Evolutionary conservation across 2,329 filamentous ascomycete species (phyloP), one percentile per base, ranked within the genome.

Genomic region (Penicillium capsulatum): DNA sequence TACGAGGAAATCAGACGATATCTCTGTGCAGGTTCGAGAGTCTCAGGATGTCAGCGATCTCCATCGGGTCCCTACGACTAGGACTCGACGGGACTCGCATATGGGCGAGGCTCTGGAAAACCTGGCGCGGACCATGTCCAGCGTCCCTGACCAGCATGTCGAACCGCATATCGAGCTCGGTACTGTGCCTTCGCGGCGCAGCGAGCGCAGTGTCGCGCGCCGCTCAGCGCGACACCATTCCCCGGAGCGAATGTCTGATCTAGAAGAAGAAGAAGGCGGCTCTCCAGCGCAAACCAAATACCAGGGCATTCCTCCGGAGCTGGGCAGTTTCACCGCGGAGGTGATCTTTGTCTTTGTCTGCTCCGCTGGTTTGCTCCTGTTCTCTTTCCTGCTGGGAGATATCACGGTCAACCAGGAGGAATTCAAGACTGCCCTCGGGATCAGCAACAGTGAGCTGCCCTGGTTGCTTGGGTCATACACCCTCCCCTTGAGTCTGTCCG

Each of bases 391-490:
- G 4, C 40, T 49, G 5, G 46, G 43, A 4, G 44, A 49, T 19
- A 42, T 50, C 16, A 47, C 47, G 1, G 44, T 50, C 3, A 50
- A 50, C 22, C 44, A 50, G 19, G 44, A 44, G 13, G 34, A 44
- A n/a, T 41, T 41, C 16, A 42, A 42, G 24, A 5, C 11, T 1
- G 31, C 40, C 11, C 26, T 48, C 4, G 61, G 52, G 0, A 57
- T 69, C 14, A 53, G 54, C 20, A 57, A 58, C 16, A 57, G 58
- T 3, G 52, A 66, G 33, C 47, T 64, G 3, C 66, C 66, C 3
- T 69, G 66, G 66, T 48, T 69, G 0, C 40, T 65, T 1, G 67
- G 67, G 3, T 57, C 63, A 2, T 65, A 61, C 40, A 48, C 63
- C 4, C 48, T 65, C 1, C 64, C 67, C 2, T 50, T 62, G 9